phyloP scores from a whole-genome alignment of 257 asterid species.

The Gentiana macrophylla region DNA sequence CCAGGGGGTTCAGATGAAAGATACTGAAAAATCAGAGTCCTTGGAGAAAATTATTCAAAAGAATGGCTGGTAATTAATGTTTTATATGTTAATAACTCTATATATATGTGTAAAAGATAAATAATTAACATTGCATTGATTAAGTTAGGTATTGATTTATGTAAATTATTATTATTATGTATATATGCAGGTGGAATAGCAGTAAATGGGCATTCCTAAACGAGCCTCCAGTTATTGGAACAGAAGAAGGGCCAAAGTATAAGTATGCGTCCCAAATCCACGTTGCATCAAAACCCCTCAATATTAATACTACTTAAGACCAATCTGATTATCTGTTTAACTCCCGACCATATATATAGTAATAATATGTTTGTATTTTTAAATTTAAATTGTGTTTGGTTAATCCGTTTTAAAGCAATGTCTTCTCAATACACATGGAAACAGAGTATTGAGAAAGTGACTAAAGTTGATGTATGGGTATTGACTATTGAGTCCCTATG shows the following conservation, averaged over 20 bases:
- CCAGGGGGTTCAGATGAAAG: conserved; percentile 1
- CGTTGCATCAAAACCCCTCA: conserved; percentile 19
- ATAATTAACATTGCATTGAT: background rate
- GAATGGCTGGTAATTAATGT: conserved; percentile 52
- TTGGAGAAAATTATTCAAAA: conserved; percentile 38
- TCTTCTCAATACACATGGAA: background rate
- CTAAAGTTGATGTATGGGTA: conserved; percentile 26
- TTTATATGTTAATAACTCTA: too few relatives aligned
- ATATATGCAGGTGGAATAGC: conserved; percentile 59
- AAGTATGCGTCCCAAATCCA: conserved; percentile 60
- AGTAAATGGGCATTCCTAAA: conserved; percentile 76
- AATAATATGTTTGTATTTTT: too few relatives aligned
- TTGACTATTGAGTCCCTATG: background rate
- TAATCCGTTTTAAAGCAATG: background rate
- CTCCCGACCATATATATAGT: too few relatives aligned
- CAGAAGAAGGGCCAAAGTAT: conserved; percentile 24
- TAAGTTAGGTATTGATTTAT: too few relatives aligned
- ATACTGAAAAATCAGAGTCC: conserved; percentile 16
- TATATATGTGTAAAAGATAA: background rate
- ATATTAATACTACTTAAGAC: too few relatives aligned
- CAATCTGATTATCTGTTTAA: too few relatives aligned
- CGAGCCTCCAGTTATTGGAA: conserved; percentile 56
- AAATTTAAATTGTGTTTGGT: too few relatives aligned
- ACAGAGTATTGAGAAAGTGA: background rate
- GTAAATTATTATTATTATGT: background rate